These are phyloP conservation scores for Kodamaea neixiangensis DNA, from an alignment of 805 yeast species.

Conservation along the genomic window DNA sequence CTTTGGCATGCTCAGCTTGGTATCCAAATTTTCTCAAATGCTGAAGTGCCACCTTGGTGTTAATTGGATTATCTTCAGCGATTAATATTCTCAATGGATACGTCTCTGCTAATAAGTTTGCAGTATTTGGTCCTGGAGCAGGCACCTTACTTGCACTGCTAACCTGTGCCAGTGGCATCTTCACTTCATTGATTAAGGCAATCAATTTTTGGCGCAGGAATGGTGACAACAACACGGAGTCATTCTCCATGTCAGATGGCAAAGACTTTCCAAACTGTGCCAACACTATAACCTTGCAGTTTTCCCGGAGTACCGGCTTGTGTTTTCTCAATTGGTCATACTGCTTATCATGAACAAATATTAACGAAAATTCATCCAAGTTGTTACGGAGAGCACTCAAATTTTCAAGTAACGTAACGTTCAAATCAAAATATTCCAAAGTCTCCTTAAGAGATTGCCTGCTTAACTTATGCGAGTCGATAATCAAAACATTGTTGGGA, in stretches of 20 bases:
- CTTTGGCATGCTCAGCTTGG: conserved; percentile 52
- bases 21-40: conserved; percentile 53
- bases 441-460: conserved; percentile 33
- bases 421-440: conserved; percentile 36
- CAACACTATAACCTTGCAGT: conserved; percentile 23
- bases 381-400: conserved; percentile 15
- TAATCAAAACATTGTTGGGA: conserved; percentile 29
- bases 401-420: conserved; percentile 21
- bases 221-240: conserved; percentile 30
- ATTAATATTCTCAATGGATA: conserved; percentile 50
- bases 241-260: conserved; percentile 22
- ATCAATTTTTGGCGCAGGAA: conserved; percentile 28
- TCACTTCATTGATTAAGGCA: conserved; percentile 7
- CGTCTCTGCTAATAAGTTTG: conserved; percentile 11
- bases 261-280: conserved; percentile 33
- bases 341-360: conserved; percentile 25
- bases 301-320: conserved; percentile 3
- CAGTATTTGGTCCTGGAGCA: neutral
- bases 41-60: conserved; percentile 51
- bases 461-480: conserved; percentile 32
- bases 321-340: conserved; percentile 13
- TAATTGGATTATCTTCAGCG: conserved; percentile 57
- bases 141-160: neutral
- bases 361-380: conserved; percentile 15
- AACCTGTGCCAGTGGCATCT: neutral